phyloP scores from a whole-genome alignment of 768 basidiomycete genomes.

The Candolleomyces eurysporus region DNA sequence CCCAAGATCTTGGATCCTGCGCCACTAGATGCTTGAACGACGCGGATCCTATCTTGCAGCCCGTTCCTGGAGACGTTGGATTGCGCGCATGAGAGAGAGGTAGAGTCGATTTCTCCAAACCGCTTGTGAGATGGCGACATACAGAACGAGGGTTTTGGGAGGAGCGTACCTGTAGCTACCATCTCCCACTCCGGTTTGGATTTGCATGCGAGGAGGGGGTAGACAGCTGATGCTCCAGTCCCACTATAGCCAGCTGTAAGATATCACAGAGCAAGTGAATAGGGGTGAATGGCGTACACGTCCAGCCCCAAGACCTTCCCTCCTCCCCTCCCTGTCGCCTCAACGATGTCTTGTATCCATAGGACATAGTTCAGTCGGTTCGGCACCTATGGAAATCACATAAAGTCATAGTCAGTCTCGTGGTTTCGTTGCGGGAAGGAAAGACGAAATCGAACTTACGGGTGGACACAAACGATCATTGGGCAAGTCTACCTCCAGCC shows the following conservation, averaged over 20 bases:
- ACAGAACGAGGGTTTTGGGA: no score
- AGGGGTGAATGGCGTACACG: conserved; percentile 49
- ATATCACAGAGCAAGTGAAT: neutral
- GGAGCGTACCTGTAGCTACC: conserved; percentile 44
- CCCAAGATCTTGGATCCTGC: neutral
- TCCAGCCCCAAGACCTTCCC: conserved; percentile 55
- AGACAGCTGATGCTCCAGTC: conserved; percentile 89
- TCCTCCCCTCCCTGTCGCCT: conserved; percentile 12
- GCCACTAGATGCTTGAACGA: conserved; percentile 29
- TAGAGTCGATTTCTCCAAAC: conserved; percentile 63
- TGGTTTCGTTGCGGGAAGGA: no score
- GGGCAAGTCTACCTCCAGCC: conserved; percentile 58
- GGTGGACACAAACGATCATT: conserved; percentile 83
- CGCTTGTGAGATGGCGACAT: no score
- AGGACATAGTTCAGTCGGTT: conserved; percentile 82
- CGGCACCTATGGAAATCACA: neutral
- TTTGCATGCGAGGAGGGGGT: conserved; percentile 71
- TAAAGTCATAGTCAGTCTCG: no score
- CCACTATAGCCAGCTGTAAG: conserved; percentile 48
- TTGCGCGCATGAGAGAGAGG: conserved; percentile 55
- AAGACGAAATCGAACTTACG: conserved; percentile 27
- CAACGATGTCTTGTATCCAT: conserved; percentile 74
- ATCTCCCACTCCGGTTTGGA: conserved; percentile 56
- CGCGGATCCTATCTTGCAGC: conserved; percentile 47
- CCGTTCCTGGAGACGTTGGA: conserved; percentile 58